Conservation (phyloP, 225 moss, liverwort and hornwort genomes). For the Pleurozium schreberi region DNA sequence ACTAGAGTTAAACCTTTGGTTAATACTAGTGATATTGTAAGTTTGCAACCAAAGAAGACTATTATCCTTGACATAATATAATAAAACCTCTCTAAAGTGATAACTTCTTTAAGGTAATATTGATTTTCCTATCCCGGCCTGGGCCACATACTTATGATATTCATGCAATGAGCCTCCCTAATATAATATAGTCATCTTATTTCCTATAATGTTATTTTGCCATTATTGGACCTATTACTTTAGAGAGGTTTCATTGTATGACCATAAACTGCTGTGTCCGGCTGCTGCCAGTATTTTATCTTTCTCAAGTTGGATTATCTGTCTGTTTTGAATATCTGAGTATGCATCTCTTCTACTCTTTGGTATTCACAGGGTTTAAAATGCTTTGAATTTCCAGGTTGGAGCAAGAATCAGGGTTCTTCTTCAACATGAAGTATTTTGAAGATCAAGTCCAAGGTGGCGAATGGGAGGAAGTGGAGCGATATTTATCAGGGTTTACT, state of each 20-base stretch:
- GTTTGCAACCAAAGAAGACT: too few species aligned
- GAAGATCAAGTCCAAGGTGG: constrained; percentile 99
- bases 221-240: too few species aligned
- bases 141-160: too few species aligned
- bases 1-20: background rate
- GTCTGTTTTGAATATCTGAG: background rate
- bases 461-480: constrained; percentile 99
- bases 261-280: background rate
- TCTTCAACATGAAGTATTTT: constrained; percentile 99
- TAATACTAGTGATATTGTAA: accelerated
- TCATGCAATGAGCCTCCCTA: too few species aligned
- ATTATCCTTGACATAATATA: too few species aligned
- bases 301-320: background rate
- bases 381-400: constrained; percentile 45
- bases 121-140: too few species aligned
- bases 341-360: background rate
- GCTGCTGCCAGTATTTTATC: background rate
- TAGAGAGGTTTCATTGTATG: too few species aligned
- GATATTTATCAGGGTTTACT: constrained; percentile 95
- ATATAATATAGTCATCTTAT: too few species aligned
- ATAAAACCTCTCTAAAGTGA: too few species aligned
- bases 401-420: constrained; percentile 99
- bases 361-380: background rate
- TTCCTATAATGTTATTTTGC: too few species aligned
- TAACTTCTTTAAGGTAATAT: too few species aligned